A percentile compares a stretch with the other conserved stretches of the same genome.
phyloP scores from a whole-genome alignment of 1,139 yeast species.

The Pichia sp. region DNA sequence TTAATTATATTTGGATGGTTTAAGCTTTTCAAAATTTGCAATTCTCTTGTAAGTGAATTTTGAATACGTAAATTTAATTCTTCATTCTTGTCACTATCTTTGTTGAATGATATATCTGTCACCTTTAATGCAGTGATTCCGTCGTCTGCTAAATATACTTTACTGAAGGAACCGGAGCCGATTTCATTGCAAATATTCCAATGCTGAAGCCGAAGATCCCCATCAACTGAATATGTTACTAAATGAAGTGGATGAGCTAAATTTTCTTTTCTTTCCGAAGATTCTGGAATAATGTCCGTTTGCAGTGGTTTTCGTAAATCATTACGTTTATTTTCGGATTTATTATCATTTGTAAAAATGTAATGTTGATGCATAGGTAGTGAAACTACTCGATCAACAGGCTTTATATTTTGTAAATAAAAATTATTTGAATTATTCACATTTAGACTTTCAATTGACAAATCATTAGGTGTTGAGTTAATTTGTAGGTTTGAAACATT shows the following conservation, averaged over 20 bases:
- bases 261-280: neutral
- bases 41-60: constrained; percentile 67
- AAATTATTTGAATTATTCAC: neutral
- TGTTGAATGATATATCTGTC: constrained; percentile 26
- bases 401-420: constrained; percentile 16
- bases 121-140: constrained; percentile 36
- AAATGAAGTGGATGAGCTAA: neutral
- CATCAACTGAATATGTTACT: constrained; percentile 5
- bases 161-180: constrained; percentile 54
- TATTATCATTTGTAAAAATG: neutral
- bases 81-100: constrained; percentile 22
- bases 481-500: neutral
- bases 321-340: neutral
- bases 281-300: constrained; percentile 6
- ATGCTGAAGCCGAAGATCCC: constrained; percentile 10
- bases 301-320: constrained; percentile 13
- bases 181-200: constrained; percentile 36
- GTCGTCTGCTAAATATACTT: constrained; percentile 34
- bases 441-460: neutral
- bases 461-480: neutral
- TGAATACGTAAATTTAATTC: constrained; percentile 49
- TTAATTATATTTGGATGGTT: constrained; percentile 40
- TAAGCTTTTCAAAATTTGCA: constrained; percentile 49
- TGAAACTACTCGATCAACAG: constrained; percentile 26
- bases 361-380: constrained; percentile 20